Evolutionary conservation across 129 eudicot genomes (phyloP).

Genomic region (Flaveria ramosissima): DNA sequence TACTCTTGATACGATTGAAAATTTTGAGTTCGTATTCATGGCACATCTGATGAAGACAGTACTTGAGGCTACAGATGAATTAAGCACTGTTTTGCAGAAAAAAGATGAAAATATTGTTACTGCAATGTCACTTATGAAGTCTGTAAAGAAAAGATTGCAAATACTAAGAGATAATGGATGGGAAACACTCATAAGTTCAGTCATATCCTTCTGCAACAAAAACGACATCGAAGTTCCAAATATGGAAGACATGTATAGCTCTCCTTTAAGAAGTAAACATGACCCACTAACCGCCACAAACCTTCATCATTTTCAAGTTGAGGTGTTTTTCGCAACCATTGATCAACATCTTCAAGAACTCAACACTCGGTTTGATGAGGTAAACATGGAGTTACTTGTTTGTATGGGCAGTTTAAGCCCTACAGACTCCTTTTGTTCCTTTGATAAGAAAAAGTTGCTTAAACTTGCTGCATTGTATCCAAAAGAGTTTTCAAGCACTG

Average conservation of each 20-base stretch:
- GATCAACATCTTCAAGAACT: constrained; percentile 19
- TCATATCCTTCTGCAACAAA: not conserved
- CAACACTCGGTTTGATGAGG: constrained; percentile 16
- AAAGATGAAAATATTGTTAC: constrained; percentile 10
- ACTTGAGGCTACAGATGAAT: constrained; percentile 16
- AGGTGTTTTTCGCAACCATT: not conserved
- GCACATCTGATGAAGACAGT: constrained; percentile 15
- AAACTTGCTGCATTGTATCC: constrained; percentile 12
- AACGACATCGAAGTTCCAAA: not conserved
- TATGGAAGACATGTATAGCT: not conserved
- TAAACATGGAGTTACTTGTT: not conserved
- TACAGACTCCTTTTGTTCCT: not conserved
- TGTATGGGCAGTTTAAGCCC: constrained; percentile 1
- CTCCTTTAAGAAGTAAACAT: constrained; percentile 28
- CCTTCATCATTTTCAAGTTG: constrained; percentile 17
- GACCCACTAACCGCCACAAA: not conserved
- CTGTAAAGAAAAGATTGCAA: not conserved
- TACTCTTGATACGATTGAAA: not conserved
- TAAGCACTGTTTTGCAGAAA: constrained; percentile 12
- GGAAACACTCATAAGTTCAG: not conserved
- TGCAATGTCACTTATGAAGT: constrained; percentile 18
- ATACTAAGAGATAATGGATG: not conserved
- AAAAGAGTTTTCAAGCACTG: constrained; percentile 12
- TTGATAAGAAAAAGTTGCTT: constrained; percentile 20
- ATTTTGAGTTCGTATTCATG: constrained; percentile 16